Conservation (phyloP, 805 yeast species). For the Wickerhamiella kurtzmanii region DNA sequence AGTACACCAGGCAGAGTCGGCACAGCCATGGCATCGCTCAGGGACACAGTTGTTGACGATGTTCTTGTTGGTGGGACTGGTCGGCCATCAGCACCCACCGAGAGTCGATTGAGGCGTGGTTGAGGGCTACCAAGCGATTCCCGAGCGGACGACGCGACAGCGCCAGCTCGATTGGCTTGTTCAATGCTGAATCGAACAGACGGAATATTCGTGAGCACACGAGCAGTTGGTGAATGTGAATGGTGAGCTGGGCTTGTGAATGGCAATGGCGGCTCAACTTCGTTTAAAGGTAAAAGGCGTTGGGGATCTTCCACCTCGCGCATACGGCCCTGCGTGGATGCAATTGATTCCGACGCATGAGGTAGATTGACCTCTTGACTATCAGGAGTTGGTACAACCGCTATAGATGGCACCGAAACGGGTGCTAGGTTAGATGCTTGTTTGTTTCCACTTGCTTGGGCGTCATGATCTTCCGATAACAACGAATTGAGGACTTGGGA, state of each 20-base stretch:
- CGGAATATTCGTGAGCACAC: background rate
- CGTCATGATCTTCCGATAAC: constrained; percentile 9
- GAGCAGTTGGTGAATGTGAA: background rate
- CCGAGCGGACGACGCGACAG: background rate
- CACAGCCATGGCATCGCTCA: background rate
- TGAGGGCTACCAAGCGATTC: background rate
- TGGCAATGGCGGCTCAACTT: too few relatives aligned
- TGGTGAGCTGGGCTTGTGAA: background rate
- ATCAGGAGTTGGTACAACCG: too few relatives aligned
- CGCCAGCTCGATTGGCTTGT: background rate
- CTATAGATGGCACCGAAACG: too few relatives aligned
- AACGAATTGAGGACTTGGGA: constrained; percentile 12
- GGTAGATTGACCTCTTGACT: too few relatives aligned
- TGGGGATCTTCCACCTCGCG: too few relatives aligned
- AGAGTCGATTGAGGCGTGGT: background rate
- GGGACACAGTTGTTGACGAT: constrained; percentile 4
- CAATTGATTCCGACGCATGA: too few relatives aligned
- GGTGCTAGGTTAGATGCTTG: too few relatives aligned
- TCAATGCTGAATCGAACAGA: background rate
- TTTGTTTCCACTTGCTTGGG: background rate
- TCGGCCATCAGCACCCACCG: background rate
- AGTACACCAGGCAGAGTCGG: background rate
- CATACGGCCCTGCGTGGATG: too few relatives aligned
- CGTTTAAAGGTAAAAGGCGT: too few relatives aligned
- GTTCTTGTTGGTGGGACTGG: background rate